Conservation (phyloP, 495 filamentous ascomycete species). For the Xylaria nigripes region DNA sequence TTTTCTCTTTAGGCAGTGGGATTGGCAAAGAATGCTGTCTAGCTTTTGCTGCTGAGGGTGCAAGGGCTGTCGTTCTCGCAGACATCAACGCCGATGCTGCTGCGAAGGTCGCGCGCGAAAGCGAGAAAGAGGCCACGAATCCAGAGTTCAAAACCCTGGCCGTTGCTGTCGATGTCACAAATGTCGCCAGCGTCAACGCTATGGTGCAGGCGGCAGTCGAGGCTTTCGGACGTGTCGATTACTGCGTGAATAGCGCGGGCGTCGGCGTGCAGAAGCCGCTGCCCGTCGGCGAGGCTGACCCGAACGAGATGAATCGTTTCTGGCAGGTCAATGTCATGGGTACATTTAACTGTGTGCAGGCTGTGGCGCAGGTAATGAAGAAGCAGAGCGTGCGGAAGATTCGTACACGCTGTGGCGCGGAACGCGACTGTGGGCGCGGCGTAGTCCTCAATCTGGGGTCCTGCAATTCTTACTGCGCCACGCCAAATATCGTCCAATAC, state of each 20-base stretch:
- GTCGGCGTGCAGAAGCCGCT: slow-evolving; percentile 5
- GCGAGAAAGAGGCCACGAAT: slow-evolving; percentile 20
- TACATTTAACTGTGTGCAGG: slow-evolving; percentile 8
- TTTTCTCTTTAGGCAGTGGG: slow-evolving; percentile 7
- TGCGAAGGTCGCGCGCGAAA: slow-evolving; percentile 16
- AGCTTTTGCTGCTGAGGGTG: slow-evolving; percentile 28
- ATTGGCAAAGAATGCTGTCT: slow-evolving; percentile 25
- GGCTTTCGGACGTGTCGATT: not conserved
- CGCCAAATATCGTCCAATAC: slow-evolving; percentile 28
- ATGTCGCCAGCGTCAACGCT: slow-evolving; percentile 18
- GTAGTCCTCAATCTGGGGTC: slow-evolving; percentile 43
- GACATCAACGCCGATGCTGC: slow-evolving; percentile 25
- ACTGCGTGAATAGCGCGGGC: not conserved
- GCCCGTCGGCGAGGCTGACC: not conserved
- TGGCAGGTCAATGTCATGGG: slow-evolving; percentile 17
- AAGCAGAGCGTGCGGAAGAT: slow-evolving; percentile 30
- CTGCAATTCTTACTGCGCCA: slow-evolving; percentile 31
- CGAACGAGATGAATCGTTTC: slow-evolving; percentile 13
- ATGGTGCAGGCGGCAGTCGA: slow-evolving; percentile 18
- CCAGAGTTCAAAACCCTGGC: slow-evolving; percentile 18
- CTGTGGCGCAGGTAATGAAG: slow-evolving; percentile 20
- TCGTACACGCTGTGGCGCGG: slow-evolving; percentile 44
- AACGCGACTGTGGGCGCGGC: slow-evolving; percentile 22
- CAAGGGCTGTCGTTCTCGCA: slow-evolving; percentile 24
- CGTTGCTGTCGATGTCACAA: slow-evolving; percentile 25